These are phyloP conservation scores for Neltuma alba DNA, from an alignment of 306 rosid species.

Conservation along the genomic window DNA sequence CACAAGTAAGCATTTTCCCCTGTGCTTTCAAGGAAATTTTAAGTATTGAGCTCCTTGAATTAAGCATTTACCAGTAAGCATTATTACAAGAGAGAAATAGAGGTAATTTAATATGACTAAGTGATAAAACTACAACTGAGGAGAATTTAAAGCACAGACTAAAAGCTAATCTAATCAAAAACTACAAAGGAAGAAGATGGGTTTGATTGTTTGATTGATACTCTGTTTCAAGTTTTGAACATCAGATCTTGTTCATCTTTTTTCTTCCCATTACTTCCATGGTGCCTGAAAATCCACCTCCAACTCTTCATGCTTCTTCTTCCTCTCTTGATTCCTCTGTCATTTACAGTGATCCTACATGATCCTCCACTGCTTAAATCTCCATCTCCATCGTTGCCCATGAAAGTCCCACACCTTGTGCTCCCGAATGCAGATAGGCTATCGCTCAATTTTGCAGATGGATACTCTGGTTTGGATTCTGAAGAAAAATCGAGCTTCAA, in stretches of 20 bases:
- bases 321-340: slow-evolving; percentile 74
- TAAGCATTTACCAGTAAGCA: slow-evolving; percentile 5
- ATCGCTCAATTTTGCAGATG: slow-evolving; percentile 50
- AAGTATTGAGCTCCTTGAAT: neutral
- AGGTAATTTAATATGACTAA: neutral
- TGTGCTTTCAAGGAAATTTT: neutral
- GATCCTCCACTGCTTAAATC: slow-evolving; percentile 64
- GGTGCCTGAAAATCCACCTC: slow-evolving; percentile 86
- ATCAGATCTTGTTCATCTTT: slow-evolving; percentile 64
- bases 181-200: slow-evolving; percentile 29
- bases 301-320: slow-evolving; percentile 82
- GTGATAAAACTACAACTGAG: neutral
- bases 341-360: slow-evolving; percentile 83
- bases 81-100: neutral
- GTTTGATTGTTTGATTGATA: neutral
- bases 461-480: slow-evolving; percentile 58
- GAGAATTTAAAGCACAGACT: neutral
- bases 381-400: slow-evolving; percentile 54
- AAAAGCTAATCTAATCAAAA: slow-evolving; percentile 41
- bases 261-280: slow-evolving; percentile 49
- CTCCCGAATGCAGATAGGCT: slow-evolving; percentile 64
- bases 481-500: slow-evolving; percentile 83
- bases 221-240: slow-evolving; percentile 53
- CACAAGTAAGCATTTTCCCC: neutral
- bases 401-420: slow-evolving; percentile 52